Conservation (phyloP, 129 eudicot genomes). For the Heracleum sosnowskyi region DNA sequence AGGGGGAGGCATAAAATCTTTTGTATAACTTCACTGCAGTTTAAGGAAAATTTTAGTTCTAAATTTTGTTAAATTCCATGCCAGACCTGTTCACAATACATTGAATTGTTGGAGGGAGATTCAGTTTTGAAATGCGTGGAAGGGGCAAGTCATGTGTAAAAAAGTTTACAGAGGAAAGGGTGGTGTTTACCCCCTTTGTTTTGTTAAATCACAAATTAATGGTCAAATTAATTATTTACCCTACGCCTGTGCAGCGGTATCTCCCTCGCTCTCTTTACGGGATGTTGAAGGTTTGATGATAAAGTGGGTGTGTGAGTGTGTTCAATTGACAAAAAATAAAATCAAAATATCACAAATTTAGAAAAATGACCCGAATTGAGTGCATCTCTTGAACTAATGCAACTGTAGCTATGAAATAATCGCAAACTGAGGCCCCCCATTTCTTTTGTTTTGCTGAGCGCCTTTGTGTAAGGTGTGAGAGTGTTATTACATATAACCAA, state of each 20-base stretch:
- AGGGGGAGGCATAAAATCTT: slow-evolving; percentile 5
- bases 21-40: slow-evolving; percentile 1
- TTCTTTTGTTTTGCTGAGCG: not conserved
- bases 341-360: not conserved
- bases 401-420: not conserved
- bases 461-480: not conserved
- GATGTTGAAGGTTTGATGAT: no score
- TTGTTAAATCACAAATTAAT: not conserved
- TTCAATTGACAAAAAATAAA: no score
- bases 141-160: not conserved
- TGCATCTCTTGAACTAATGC: not conserved
- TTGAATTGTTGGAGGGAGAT: slow-evolving; percentile 5
- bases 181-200: not conserved
- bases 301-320: no score
- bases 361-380: not conserved
- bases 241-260: no score
- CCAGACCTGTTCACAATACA: not conserved
- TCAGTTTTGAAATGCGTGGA: slow-evolving; percentile 12
- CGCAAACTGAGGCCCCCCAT: not conserved
- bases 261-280: no score
- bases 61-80: slow-evolving; percentile 1
- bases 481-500: not conserved
- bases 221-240: no score
- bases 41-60: not conserved
- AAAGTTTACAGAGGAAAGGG: not conserved